phyloP scores from a whole-genome alignment of 352 stramenopile species.

The Phytophthora litchii region DNA sequence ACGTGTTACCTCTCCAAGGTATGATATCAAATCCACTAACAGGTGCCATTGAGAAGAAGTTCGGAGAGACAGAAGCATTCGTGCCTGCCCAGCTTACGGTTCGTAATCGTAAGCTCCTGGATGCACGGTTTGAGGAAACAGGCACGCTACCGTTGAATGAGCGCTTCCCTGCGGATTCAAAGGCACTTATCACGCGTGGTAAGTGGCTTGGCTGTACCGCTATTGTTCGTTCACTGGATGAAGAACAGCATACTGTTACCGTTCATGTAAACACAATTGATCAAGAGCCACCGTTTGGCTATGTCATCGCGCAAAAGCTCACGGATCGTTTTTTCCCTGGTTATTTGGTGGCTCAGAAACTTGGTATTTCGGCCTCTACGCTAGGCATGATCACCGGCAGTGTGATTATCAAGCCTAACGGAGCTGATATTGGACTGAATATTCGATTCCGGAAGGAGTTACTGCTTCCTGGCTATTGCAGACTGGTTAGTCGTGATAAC shows the following conservation, averaged over 20 bases:
- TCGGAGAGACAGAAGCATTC: conserved; percentile 93
- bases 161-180: conserved; percentile 88
- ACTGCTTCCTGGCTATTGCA: conserved; percentile 93
- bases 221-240: conserved; percentile 59
- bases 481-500: conserved; percentile 53
- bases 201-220: conserved; percentile 93
- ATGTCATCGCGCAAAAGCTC: conserved; percentile 93
- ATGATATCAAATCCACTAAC: conserved; percentile 96
- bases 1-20: conserved; percentile 89
- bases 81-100: conserved; percentile 97
- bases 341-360: conserved; percentile 84
- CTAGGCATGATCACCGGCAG: conserved; percentile 95
- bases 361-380: conserved; percentile 92
- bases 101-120: conserved; percentile 89
- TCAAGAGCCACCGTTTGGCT: conserved; percentile 95
- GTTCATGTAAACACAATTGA: conserved; percentile 94
- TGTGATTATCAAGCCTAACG: conserved; percentile 93
- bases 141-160: conserved; percentile 82
- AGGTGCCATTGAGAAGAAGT: conserved; percentile 95
- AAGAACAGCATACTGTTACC: conserved; percentile 84
- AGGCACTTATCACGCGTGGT: conserved; percentile 89
- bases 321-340: conserved; percentile 87
- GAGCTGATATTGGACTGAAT: conserved; percentile 90
- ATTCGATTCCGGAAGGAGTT: conserved; percentile 84
- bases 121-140: conserved; percentile 94